Conservation (phyloP, 2,329 filamentous ascomycete genomes). For the Zelopaecilomyces penicillatus region DNA sequence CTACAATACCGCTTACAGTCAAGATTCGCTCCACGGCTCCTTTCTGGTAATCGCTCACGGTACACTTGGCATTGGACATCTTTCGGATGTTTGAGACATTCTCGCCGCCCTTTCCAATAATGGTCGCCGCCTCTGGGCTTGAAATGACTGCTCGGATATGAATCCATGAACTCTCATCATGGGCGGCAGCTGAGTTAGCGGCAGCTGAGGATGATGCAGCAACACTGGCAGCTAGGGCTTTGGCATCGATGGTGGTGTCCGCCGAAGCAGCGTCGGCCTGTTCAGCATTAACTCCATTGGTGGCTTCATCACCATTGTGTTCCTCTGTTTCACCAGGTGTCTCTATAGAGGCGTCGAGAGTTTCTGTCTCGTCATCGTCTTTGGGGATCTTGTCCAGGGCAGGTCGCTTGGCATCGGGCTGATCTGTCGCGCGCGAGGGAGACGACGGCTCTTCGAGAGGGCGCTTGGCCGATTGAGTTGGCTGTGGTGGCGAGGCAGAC, state of each 20-base stretch:
- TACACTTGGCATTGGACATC: constrained; percentile 94
- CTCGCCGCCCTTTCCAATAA: constrained; percentile 97
- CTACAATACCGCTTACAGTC: constrained; percentile 92
- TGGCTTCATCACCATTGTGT: constrained; percentile 40
- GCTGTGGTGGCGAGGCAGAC: constrained; percentile 62
- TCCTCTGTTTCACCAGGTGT: constrained; percentile 32
- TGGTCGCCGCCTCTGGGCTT: constrained; percentile 91
- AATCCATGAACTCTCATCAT: constrained; percentile 94
- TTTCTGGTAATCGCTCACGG: constrained; percentile 95
- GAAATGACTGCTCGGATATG: constrained; percentile 96
- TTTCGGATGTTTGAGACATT: constrained; percentile 96
- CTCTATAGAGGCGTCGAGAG: constrained; percentile 24
- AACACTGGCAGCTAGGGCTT: constrained; percentile 23
- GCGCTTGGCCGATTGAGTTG: constrained; percentile 73
- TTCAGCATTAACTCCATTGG: constrained; percentile 40
- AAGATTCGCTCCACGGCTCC: constrained; percentile 95
- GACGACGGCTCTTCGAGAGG: constrained; percentile 96
- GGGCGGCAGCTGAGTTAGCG: constrained; percentile 44
- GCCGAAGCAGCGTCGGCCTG: constrained; percentile 14
- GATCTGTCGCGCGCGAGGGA: constrained; percentile 80
- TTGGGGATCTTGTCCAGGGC: constrained; percentile 88
- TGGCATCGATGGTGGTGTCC: constrained; percentile 28
- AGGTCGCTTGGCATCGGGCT: constrained; percentile 93
- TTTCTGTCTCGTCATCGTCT: constrained; percentile 49
- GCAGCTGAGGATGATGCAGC: constrained; percentile 22